phyloP scores from a whole-genome alignment of 2,329 filamentous ascomycete species.

The Penicillium vulpinum region DNA sequence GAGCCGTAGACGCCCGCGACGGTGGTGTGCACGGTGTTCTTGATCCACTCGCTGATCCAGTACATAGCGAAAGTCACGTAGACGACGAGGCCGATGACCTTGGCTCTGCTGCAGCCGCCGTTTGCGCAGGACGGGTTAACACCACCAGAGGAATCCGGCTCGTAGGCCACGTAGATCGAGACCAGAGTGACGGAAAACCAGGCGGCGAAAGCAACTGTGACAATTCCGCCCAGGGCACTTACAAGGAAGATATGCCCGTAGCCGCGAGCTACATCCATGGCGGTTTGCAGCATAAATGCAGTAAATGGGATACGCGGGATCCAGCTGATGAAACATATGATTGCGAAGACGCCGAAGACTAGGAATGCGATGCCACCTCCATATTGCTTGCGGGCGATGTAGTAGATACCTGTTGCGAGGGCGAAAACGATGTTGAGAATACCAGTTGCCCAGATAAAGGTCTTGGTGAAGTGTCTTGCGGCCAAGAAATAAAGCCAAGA shows the following conservation, averaged over 20 bases:
- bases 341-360: slow-evolving; percentile 75
- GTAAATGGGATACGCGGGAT: slow-evolving; percentile 88
- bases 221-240: slow-evolving; percentile 76
- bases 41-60: slow-evolving; percentile 91
- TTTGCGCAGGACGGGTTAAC: slow-evolving; percentile 56
- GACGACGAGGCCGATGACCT: slow-evolving; percentile 78
- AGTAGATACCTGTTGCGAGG: slow-evolving; percentile 83
- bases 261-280: slow-evolving; percentile 79
- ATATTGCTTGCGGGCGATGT: slow-evolving; percentile 74
- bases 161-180: slow-evolving; percentile 79
- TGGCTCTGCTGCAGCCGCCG: slow-evolving; percentile 69
- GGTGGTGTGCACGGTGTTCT: slow-evolving; percentile 87
- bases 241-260: slow-evolving; percentile 86
- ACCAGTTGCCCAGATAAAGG: slow-evolving; percentile 89
- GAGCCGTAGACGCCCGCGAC: slow-evolving; percentile 87
- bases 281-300: slow-evolving; percentile 82
- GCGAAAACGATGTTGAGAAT: slow-evolving; percentile 84
- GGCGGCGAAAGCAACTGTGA: slow-evolving; percentile 73
- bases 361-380: slow-evolving; percentile 85
- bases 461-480: slow-evolving; percentile 77
- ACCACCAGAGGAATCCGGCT: slow-evolving; percentile 54
- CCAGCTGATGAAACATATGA: slow-evolving; percentile 85
- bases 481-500: slow-evolving; percentile 75
- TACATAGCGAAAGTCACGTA: slow-evolving; percentile 91
- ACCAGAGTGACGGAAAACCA: slow-evolving; percentile 88